A percentile compares a stretch with the other conserved stretches of the same genome.
These are phyloP conservation scores for Primulina tabacum DNA, from an alignment of 257 asterid species.

Conservation along the genomic window DNA sequence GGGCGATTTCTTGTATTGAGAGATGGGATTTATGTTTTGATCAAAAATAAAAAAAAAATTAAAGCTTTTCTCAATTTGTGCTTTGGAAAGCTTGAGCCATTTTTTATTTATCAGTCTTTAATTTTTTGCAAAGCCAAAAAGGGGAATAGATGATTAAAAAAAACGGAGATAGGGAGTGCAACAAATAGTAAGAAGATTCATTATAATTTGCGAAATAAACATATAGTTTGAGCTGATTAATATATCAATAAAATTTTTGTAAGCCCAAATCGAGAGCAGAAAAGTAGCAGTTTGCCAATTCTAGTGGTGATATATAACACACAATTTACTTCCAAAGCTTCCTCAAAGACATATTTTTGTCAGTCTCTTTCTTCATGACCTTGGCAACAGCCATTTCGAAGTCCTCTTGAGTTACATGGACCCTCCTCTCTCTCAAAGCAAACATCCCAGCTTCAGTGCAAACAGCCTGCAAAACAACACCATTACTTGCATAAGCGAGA, in stretches of 20 bases:
- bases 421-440: constrained; percentile 93
- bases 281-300: background rate
- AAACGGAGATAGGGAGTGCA: too few relatives aligned
- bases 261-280: background rate
- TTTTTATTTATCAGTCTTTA: background rate
- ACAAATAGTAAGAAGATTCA: background rate
- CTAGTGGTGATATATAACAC: background rate
- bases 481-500: background rate
- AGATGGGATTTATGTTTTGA: too few relatives aligned
- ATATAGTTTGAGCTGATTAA: background rate
- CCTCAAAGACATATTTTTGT: constrained; percentile 86
- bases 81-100: too few relatives aligned
- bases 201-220: too few relatives aligned
- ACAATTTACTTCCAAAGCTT: constrained; percentile 82
- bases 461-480: constrained; percentile 61
- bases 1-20: background rate
- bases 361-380: constrained; percentile 96
- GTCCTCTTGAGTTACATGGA: constrained; percentile 95
- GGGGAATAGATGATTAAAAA: too few relatives aligned
- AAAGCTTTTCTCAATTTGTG: too few relatives aligned
- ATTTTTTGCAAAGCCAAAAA: background rate
- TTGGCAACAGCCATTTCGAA: constrained; percentile 97
- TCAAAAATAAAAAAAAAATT: too few relatives aligned
- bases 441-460: constrained; percentile 98
- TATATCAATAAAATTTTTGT: too few relatives aligned